Evolutionary conservation across 345 rosid genomes (phyloP), one percentile per base, ranked within the genome.

Genomic region (Salix arbutifolia): DNA sequence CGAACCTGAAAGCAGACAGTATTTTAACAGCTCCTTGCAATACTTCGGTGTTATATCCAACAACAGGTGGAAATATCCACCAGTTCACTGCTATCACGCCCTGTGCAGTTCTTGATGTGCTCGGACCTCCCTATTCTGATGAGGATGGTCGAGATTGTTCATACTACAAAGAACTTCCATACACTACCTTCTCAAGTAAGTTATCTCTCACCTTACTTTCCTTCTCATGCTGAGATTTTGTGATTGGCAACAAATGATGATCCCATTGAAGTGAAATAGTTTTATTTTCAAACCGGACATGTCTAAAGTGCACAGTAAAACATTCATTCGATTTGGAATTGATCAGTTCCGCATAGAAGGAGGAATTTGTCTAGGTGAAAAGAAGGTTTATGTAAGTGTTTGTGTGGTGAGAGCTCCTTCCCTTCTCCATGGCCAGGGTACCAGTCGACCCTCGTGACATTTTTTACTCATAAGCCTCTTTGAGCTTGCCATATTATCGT

Each of bases 61-160:
- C 92, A 5, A 81, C 86, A 5, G 94, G 97, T 23, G 97, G 97
- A 73, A 91, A 91, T 53, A 88, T 91, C 71, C 97, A 91, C 46
- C 83, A 84, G 19, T 89, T 90, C 84, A 90, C 86, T 0, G 97
- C 90, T 18, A 67, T 85, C 18, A 88, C 91, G 5, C 91, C 97
- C 3, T 91, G 94, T 16, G 94, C 87, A 0, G 73, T 91, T 38
- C 92, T 91, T 42, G 97, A 91, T 46, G 90, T 91, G 37, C 66
- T 91, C 0, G 97, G 94, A 67, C 97, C 97, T 78, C 97, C 94
- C 35, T 91, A 90, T 75, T 87, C 90, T 1, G 79, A 75, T 8
- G 83, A 84, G 8, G 91, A 88, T 38, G 90, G 83, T 1, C 90
- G 97, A 0, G 92, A 91, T n/a, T 83, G 90, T 76, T 87, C 90